These are phyloP conservation scores for Acer negundo DNA, from an alignment of 345 rosid species.

Conservation along the genomic window DNA sequence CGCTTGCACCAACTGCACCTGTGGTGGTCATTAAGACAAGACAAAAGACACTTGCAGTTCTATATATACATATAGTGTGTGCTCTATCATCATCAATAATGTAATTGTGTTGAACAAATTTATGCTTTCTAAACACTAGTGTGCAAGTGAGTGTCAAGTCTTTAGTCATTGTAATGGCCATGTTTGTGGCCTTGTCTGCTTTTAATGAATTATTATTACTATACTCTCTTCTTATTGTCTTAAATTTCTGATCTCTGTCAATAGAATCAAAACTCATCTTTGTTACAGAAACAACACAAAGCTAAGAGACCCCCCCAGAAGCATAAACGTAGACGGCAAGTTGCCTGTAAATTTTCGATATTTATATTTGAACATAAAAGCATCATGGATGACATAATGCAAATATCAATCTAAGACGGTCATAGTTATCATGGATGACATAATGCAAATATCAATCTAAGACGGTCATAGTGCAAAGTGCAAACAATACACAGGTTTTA, in stretches of 20 bases:
- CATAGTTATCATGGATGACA: no score
- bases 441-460: no score
- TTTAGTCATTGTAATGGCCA: conserved; percentile 31
- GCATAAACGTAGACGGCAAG: neutral
- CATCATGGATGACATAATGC: neutral
- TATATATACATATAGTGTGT: neutral
- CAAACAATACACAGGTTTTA: neutral
- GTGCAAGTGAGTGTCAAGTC: conserved; percentile 16
- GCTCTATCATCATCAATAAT: conserved; percentile 3
- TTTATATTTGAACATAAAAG: no score
- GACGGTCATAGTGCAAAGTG: no score
- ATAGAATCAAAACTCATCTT: neutral
- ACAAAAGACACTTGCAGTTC: neutral
- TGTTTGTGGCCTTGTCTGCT: conserved; percentile 24
- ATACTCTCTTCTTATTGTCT: neutral
- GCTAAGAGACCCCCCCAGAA: neutral
- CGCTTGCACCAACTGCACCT: conserved; percentile 71
- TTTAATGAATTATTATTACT: conserved; percentile 29
- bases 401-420: no score
- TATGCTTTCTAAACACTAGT: neutral
- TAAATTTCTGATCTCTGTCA: no score
- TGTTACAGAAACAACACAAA: neutral
- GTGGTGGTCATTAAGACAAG: conserved; percentile 45
- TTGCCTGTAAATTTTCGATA: no score
- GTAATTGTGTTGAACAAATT: neutral